These are phyloP conservation scores for Artemisia annua DNA, from an alignment of 129 eudicot genomes.

Conservation along the genomic window DNA sequence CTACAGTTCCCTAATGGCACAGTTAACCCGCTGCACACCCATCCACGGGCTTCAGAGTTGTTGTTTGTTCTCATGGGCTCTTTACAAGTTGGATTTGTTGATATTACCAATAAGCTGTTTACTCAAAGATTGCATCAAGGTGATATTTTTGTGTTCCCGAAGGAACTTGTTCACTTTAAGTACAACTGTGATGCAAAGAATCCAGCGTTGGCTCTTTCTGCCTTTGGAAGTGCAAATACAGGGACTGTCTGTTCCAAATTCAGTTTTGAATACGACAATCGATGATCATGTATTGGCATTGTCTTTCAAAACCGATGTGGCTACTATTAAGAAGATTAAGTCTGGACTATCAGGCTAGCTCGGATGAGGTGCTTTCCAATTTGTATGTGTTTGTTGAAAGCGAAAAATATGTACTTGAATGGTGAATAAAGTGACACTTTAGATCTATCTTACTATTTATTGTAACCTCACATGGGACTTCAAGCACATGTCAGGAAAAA, in stretches of 20 bases:
- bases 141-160: neutral
- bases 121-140: neutral
- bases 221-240: neutral
- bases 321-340: neutral
- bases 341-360: neutral
- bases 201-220: neutral
- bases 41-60: slow-evolving; percentile 2
- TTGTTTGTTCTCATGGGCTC: neutral
- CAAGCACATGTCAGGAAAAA: too few species aligned
- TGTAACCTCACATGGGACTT: too few species aligned
- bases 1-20: too few species aligned
- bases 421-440: neutral
- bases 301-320: neutral
- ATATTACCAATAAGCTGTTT: neutral
- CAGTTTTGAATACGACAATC: neutral
- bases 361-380: neutral
- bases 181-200: neutral
- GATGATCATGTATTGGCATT: neutral
- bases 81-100: neutral
- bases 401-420: neutral
- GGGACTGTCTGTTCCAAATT: neutral
- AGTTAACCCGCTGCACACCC: slow-evolving; percentile 1
- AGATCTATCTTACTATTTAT: too few species aligned
- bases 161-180: neutral
- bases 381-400: too few species aligned